These are phyloP conservation scores for Aureobasidium mangrovei DNA, from an alignment of 2,329 filamentous ascomycete genomes.

Conservation along the genomic window DNA sequence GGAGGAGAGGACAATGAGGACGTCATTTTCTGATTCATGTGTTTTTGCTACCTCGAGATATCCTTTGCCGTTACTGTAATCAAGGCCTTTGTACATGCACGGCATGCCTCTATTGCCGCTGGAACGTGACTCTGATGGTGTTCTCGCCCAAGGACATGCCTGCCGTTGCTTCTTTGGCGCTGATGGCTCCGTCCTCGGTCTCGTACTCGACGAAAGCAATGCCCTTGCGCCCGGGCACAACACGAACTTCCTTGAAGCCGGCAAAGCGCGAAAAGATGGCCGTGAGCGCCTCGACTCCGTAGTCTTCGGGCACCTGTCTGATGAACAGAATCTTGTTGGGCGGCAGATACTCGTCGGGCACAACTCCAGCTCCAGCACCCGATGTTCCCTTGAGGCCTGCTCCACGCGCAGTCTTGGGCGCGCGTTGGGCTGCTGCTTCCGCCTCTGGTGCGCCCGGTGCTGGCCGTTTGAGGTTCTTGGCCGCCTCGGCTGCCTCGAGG, in stretches of 20 bases:
- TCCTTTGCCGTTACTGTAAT: slow-evolving; percentile 12
- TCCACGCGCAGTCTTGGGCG: slow-evolving; percentile 57
- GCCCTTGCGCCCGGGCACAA: slow-evolving; percentile 76
- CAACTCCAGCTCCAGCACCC: slow-evolving; percentile 57
- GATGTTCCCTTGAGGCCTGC: slow-evolving; percentile 64
- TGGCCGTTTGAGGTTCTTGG: slow-evolving; percentile 64
- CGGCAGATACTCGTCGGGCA: slow-evolving; percentile 95
- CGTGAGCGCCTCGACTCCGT: slow-evolving; percentile 69
- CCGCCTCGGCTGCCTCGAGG: slow-evolving; percentile 66
- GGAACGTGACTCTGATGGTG: slow-evolving; percentile 90
- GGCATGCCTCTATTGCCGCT: slow-evolving; percentile 56
- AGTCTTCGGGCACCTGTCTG: slow-evolving; percentile 82
- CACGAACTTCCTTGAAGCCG: slow-evolving; percentile 84
- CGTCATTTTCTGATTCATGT: slow-evolving; percentile 23
- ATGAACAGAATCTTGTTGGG: slow-evolving; percentile 96
- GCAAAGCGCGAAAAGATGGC: slow-evolving; percentile 82
- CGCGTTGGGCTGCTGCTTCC: slow-evolving; percentile 33
- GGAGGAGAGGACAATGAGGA: slow-evolving; percentile 27
- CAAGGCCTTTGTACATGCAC: slow-evolving; percentile 3
- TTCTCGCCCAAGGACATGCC: slow-evolving; percentile 74
- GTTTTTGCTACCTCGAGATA: slow-evolving; percentile 14
- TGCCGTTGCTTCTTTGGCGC: slow-evolving; percentile 85
- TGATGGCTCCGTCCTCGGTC: slow-evolving; percentile 77
- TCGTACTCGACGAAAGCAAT: slow-evolving; percentile 98
- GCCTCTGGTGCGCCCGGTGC: slow-evolving; percentile 37